phyloP scores from a whole-genome alignment of 495 filamentous ascomycete species.

The Bacidia gigantensis region DNA sequence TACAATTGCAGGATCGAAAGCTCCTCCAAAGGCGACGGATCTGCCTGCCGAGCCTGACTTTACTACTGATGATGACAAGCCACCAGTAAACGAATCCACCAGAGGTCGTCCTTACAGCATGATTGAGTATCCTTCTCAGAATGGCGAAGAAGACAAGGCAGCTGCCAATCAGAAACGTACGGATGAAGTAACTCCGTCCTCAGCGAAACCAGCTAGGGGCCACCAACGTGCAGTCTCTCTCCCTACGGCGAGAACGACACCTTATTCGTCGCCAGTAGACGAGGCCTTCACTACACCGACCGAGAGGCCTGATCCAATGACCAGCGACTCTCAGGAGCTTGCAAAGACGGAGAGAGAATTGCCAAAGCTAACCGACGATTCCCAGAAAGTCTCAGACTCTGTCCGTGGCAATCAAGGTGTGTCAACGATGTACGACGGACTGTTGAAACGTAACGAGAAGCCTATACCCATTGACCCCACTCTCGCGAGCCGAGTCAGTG shows the following conservation, averaged over 20 bases:
- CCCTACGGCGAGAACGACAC: constrained; percentile 4
- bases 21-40: constrained; percentile 57
- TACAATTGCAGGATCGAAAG: constrained; percentile 39
- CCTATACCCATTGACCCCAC: constrained; percentile 2
- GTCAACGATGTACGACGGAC: constrained; percentile 16
- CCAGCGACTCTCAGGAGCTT: not conserved
- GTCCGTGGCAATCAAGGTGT: constrained; percentile 3
- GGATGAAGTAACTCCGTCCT: not conserved
- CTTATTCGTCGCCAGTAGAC: constrained; percentile 11
- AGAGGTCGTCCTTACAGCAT: constrained; percentile 10
- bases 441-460: constrained; percentile 1
- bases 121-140: constrained; percentile 3
- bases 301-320: constrained; percentile 10
- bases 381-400: not conserved
- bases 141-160: not conserved
- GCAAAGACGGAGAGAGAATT: constrained; percentile 3
- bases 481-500: not conserved
- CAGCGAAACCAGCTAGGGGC: not conserved
- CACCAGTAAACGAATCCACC: not conserved
- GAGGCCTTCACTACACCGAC: constrained; percentile 14
- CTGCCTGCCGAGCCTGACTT: constrained; percentile 63
- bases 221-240: constrained; percentile 13
- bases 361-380: constrained; percentile 8
- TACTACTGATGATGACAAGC: not conserved
- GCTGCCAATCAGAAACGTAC: not conserved